Evolutionary conservation across 139 green algal genomes (phyloP), one percentile per base, ranked within the genome.

Genomic region (Picochlorum costavermella): DNA sequence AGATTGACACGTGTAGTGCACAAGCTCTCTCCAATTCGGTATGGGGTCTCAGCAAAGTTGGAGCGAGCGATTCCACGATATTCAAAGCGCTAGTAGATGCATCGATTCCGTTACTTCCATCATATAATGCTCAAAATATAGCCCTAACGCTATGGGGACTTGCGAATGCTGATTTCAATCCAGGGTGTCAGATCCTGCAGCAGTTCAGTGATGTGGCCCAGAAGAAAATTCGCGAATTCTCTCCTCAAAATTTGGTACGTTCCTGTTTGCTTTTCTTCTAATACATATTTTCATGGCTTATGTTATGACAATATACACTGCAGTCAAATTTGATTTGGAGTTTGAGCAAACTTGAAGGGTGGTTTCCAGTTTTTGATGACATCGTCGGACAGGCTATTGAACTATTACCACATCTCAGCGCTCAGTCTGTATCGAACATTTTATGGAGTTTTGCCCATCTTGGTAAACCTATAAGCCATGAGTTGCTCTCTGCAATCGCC

Each of bases 1-100:
- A 73, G 50, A 56, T 77, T 26, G 4, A 10, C 14, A 56, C 57
- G n/a, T 77, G 70, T 40, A 70, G 58, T n/a, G 37, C 65, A 12
- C 82, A 88, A 74, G 72, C 72, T 5, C 65, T 88, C 30, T 70
- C 61, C 58, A 88, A 88, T 68, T 82, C 77, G 5, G 29, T 82
- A 26, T 88, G 82, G 82, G 80, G 69, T 8, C 71, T 84, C 31
- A 68, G 55, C 49, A 85, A 80, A 61, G 67, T 88, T 55, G 71
- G 57, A n/a, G 53, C 77, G 40, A 4, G 55, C 30, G 40, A 79
- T 40, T 28, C 40, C 2, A 51, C 67, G 48, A 45, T 84, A 60
- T 69, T 84, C 63, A 67, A 72, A 30, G 50, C 45, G 1, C 53
- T 81, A 6, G 78, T 51, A 3, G 50, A 29, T 36, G 56, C 51